Base-by-base conservation (phyloP, 352 stramenopile species). In the Phytopythium litorale region DNA sequence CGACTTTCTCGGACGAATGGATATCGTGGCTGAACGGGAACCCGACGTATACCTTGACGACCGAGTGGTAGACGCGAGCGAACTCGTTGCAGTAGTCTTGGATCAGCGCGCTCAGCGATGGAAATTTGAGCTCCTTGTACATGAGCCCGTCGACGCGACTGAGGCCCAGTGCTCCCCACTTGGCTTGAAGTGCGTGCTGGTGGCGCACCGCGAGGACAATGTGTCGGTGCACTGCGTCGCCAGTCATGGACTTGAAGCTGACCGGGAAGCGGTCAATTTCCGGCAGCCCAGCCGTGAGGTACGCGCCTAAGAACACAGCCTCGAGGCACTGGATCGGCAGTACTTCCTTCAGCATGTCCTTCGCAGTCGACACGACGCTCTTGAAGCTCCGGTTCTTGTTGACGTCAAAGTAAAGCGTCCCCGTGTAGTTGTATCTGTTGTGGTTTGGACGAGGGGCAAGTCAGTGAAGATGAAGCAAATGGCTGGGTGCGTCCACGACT, bases 301-400 rank as follows among this genome's bases (percentile, higher is more conserved):
- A 95, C 7, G 81, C 77, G 4, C 67, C 84, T 15, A 97, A 67
- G 53, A 97, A 97, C 5, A 97, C 85, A 2, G 84, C 88, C 72
- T 97, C 88, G 9, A 97, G 76, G 67, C 87, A 97, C 62, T 96
- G 87, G 53, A 96, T 97, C 28, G 88, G 86, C 21, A 97, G 64
- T n/a, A 78, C 71, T 30, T 97, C 83, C 49, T 76, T 79, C 25
- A 91, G 66, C 51, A 96, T 97, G 16, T 96, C 87, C 58, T 94
- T 93, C 4, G 88, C 88, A 0, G 87, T 96, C 32, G 78, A 85
- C 7, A 84, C 82, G 23, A 97, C 89, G 49, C 84, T 93, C 67
- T 96, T 95, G 65, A 93, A 91, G 64, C 87, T 95, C 25, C 86
- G 81, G 59, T 97, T 91, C 56, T 96, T 96, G 68, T 81, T 89